phyloP scores from a whole-genome alignment of 495 filamentous ascomycete species.

The Ascobolus immersus region DNA sequence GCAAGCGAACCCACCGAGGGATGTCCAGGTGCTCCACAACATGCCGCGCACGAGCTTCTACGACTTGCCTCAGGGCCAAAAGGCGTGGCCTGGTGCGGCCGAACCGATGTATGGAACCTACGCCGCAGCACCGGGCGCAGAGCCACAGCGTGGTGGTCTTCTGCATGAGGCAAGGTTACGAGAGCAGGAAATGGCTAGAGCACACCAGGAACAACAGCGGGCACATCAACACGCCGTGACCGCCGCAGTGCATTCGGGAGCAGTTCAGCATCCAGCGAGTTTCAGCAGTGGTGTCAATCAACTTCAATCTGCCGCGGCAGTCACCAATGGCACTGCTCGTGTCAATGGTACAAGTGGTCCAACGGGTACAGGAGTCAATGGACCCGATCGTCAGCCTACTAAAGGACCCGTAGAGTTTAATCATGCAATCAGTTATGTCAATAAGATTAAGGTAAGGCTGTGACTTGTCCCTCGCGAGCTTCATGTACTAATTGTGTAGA shows the following conservation, averaged over 20 bases:
- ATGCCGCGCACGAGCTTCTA: conserved; percentile 13
- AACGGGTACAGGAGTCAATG: conserved; percentile 21
- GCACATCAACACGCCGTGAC: conserved; percentile 10
- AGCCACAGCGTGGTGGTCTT: conserved; percentile 9
- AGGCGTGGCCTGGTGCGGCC: conserved; percentile 24
- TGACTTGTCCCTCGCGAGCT: too few relatives aligned
- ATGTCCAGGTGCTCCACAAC: not conserved
- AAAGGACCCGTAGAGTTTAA: conserved; percentile 86
- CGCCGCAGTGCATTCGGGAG: conserved; percentile 10
- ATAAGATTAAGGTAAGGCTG: conserved; percentile 97
- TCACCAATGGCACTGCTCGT: conserved; percentile 22
- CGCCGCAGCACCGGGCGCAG: conserved; percentile 5
- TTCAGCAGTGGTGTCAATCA: conserved; percentile 52
- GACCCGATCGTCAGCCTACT: conserved; percentile 20
- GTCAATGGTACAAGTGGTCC: conserved; percentile 20
- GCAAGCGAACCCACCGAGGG: not conserved
- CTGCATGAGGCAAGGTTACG: conserved; percentile 10
- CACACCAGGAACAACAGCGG: conserved; percentile 23
- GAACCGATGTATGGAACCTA: conserved; percentile 16
- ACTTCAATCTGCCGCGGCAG: conserved; percentile 46
- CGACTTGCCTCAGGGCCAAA: too few relatives aligned
- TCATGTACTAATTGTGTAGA: conserved; percentile 26
- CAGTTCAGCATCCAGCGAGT: conserved; percentile 40
- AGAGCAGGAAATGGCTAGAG: conserved; percentile 9
- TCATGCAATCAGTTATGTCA: conserved; percentile 97